Base-by-base conservation (phyloP, 202 grass and related monocot species). In the Schoenoplectus tabernaemontani region DNA sequence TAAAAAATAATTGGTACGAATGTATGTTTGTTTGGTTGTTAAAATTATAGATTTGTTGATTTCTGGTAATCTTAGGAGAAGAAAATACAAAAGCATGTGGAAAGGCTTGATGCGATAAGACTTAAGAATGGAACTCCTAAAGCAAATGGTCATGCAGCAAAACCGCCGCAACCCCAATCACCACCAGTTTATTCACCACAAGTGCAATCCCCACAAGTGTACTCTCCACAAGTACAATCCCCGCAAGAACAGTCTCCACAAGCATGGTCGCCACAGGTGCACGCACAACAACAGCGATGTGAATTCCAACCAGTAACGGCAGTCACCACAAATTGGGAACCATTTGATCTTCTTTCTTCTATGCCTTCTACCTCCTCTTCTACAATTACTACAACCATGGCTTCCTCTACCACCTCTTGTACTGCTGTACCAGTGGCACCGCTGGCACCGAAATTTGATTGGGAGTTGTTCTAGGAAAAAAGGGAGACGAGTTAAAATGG, bases 81-180 rank as follows among this genome's bases (percentile, higher is more conserved):
- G 79, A 85, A 86, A 82, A 89, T 99, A 84, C 91, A 99, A 85
- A 99, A 92, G 54, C 91, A 91, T 76, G 96, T 99, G 44, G 96
- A 95, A 81, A 82, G 83, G 62, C 88, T 99, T 46, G 96, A 99
- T 83, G 84, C 64, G 42, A 87, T 99, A 66, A 89, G 86, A 69
- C 76, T 87, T 57, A 95, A 98, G 85, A 98, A 95, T 83, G 66
- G 79, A 28, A 30, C 76, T 8, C 59, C 90, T 13, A 81, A 12
- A 64, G 46, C 57, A n/a, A 88, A 92, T 69, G 87, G 81, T 34
- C 65, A 84, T n/a, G 73, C 61, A 75, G 65, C 82, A 38, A 44
- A 86, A 81, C 66, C 38, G 44, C 38, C 80, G 8, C 57, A 72
- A 57, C 85, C 88, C 17, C 86, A 80, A 69, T 79, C 86, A 51